These are phyloP conservation scores for Pestalotiopsis sp. DNA, from an alignment of 2,329 filamentous ascomycete species.

Conservation along the genomic window DNA sequence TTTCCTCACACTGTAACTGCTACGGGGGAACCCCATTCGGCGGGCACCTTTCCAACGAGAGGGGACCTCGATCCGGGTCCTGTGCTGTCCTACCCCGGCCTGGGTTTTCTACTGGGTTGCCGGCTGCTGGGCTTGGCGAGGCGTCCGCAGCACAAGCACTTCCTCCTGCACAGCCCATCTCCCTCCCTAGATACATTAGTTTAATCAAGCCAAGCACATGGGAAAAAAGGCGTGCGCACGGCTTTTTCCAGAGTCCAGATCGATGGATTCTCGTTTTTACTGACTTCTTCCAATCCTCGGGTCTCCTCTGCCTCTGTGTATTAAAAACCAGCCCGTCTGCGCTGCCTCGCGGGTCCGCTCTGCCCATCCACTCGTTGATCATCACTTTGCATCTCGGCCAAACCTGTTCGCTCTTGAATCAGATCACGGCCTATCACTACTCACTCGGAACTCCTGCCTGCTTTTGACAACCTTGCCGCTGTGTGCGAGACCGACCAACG, in stretches of 20 bases:
- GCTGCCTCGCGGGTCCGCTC: background rate
- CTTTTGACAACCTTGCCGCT: background rate
- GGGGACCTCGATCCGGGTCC: background rate
- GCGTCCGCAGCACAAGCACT: constrained; percentile 4
- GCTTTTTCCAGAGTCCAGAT: background rate
- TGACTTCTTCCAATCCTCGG: background rate
- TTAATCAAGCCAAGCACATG: background rate
- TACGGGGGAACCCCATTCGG: background rate
- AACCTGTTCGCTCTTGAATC: background rate
- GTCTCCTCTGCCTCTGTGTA: background rate
- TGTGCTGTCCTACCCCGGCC: background rate
- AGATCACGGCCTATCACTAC: background rate
- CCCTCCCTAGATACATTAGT: background rate
- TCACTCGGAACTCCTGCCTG: background rate
- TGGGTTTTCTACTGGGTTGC: background rate
- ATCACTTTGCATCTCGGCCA: background rate
- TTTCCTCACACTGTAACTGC: background rate
- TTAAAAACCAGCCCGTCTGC: constrained; percentile 1
- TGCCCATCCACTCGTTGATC: background rate
- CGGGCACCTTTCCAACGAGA: background rate
- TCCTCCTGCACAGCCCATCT: constrained; percentile 8
- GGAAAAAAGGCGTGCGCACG: background rate
- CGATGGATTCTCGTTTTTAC: background rate
- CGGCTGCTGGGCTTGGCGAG: background rate
- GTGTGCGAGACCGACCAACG: background rate